These are phyloP conservation scores for Clarireedia hainanense DNA, from an alignment of 2,329 filamentous ascomycete genomes.

Conservation along the genomic window DNA sequence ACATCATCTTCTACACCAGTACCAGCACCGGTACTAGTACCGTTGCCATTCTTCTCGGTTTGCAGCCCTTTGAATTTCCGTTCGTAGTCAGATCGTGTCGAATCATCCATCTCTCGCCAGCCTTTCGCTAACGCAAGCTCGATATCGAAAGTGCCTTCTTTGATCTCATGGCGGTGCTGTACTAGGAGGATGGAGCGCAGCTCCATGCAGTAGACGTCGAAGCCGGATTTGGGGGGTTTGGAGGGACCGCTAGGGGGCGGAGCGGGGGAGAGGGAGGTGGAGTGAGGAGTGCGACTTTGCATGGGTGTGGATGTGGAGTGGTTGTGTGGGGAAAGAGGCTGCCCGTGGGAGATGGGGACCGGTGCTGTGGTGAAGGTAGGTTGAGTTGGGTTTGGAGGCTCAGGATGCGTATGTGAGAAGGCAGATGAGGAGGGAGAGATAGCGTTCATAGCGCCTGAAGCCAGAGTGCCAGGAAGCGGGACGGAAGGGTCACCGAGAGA, in stretches of 20 bases:
- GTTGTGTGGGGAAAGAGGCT: constrained; percentile 14
- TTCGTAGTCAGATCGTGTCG: neutral
- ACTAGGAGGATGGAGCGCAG: constrained; percentile 18
- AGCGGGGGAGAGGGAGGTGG: constrained; percentile 10
- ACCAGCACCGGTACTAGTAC: constrained; percentile 9
- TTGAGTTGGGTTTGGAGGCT: constrained; percentile 23
- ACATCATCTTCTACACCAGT: constrained; percentile 23
- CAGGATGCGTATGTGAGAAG: constrained; percentile 42
- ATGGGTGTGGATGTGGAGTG: constrained; percentile 4
- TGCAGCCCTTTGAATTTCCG: neutral
- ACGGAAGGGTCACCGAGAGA: constrained; percentile 32
- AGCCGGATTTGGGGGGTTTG: constrained; percentile 20
- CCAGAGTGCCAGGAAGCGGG: constrained; percentile 38
- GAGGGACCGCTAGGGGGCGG: constrained; percentile 6
- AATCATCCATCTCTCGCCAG: constrained; percentile 21
- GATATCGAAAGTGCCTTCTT: constrained; percentile 23
- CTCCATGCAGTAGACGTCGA: constrained; percentile 26
- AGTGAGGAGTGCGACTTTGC: constrained; percentile 1
- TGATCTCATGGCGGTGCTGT: constrained; percentile 20
- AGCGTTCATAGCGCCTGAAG: constrained; percentile 33
- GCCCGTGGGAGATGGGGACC: constrained; percentile 5
- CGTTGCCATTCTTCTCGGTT: neutral
- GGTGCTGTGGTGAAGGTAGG: constrained; percentile 31
- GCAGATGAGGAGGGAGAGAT: constrained; percentile 45
- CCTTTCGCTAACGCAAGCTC: constrained; percentile 22